Percentiles rank a stretch among this genome's conserved stretches.
phyloP scores from a whole-genome alignment of 169 alveolate genomes.

The Cystoisospora suis region DNA sequence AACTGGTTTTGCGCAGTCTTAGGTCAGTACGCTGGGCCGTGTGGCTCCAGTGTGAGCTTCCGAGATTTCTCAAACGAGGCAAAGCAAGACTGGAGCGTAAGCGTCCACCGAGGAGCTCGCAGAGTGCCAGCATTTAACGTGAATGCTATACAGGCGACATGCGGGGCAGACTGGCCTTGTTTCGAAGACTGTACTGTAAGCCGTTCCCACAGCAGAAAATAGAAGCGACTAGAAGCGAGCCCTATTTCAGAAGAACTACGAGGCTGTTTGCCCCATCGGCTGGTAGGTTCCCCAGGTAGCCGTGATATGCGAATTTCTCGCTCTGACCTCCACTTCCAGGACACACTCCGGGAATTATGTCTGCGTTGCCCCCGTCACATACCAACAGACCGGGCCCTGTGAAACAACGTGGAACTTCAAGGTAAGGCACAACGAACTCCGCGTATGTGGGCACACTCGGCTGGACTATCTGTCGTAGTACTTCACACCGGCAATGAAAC shows the following conservation, averaged over 20 bases:
- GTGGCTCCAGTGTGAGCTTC: conserved; percentile 42
- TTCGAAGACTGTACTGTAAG: conserved; percentile 52
- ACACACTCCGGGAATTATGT: not conserved
- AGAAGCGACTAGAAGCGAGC: not conserved
- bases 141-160: conserved; percentile 3
- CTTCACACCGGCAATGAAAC: conserved; percentile 50
- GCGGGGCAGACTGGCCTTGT: conserved; percentile 60
- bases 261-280: conserved; percentile 52
- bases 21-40: conserved; percentile 47
- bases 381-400: conserved; percentile 28
- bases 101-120: not conserved
- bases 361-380: conserved; percentile 29
- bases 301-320: too few relatives aligned
- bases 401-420: conserved; percentile 45
- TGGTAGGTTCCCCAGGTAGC: conserved; percentile 31
- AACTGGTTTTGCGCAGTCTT: not conserved
- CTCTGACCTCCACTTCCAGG: not conserved
- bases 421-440: not conserved
- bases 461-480: not conserved
- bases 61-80: conserved; percentile 44
- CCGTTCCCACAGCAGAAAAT: too few relatives aligned
- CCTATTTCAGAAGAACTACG: not conserved
- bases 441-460: not conserved
- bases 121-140: not conserved
- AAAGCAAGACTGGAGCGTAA: conserved; percentile 50